These are phyloP conservation scores for Nicotiana otophora DNA, from an alignment of 257 asterid genomes.

Conservation along the genomic window DNA sequence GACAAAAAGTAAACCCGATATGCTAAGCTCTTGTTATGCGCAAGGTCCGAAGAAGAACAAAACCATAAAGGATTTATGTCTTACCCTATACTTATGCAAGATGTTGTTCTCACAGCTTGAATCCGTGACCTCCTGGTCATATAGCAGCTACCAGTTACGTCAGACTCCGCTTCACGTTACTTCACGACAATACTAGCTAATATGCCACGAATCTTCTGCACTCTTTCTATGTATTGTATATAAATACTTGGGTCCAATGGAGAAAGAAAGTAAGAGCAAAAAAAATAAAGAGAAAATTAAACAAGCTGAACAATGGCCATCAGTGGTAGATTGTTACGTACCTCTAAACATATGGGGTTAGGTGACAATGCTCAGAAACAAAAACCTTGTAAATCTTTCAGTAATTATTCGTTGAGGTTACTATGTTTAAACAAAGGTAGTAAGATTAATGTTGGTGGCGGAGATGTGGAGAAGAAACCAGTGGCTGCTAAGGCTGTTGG, in stretches of 20 bases:
- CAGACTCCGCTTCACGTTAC: neutral
- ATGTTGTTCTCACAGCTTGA: too few relatives aligned
- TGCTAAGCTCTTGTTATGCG: too few relatives aligned
- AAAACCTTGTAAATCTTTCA: conserved; percentile 9
- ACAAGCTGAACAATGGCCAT: conserved; percentile 38
- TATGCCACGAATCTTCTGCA: conserved; percentile 63
- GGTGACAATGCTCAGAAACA: neutral
- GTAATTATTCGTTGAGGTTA: conserved; percentile 14
- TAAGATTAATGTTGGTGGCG: neutral
- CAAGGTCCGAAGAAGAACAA: too few relatives aligned
- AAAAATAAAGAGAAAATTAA: neutral
- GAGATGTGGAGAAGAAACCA: conserved; percentile 24
- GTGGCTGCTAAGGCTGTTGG: conserved; percentile 31
- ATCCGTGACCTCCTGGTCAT: too few relatives aligned
- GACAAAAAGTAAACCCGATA: too few relatives aligned
- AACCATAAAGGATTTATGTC: too few relatives aligned
- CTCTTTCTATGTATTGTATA: conserved; percentile 10
- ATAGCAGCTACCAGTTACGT: too few relatives aligned
- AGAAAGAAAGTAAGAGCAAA: neutral
- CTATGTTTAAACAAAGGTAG: conserved; percentile 27
- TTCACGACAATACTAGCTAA: conserved; percentile 27
- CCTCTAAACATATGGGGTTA: conserved; percentile 27
- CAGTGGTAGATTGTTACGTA: conserved; percentile 32
- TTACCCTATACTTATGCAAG: neutral
- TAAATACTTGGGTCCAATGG: neutral